Evolutionary conservation across 2,329 filamentous ascomycete genomes (phyloP), one percentile per base, ranked within the genome.

Genomic region (Trichoderma sp.): DNA sequence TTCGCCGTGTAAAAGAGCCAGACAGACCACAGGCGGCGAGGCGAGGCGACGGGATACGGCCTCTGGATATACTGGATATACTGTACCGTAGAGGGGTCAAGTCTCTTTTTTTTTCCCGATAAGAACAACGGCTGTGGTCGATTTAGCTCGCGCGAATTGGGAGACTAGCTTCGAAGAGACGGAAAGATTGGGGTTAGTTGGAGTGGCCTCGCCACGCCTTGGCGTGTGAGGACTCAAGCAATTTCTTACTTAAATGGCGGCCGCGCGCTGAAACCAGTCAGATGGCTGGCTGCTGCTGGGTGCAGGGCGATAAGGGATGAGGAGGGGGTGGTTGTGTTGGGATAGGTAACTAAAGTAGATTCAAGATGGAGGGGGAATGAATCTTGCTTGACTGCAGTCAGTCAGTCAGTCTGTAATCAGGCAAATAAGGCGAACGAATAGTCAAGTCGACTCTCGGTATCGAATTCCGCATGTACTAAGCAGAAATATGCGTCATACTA

Each of bases 91-190:
- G 75, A 76, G 75, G 75, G 75, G 75, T 24, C 38, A 41, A 41
- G 38, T 65, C 60, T 65, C 21, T 66, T 71, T 64, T 65, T 69
- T 64, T 63, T 60, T 18, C 66, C 75, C 68, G 75, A 76, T 76
- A 76, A 76, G 75, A 68, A 63, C 53, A 14, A 31, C 71, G 53
- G 63, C 63, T 66, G 53, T 74, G 45, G 75, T 76, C 63, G 75
- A 74, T 74, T 75, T 76, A 72, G 63, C 69, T 74, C 50, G 69
- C 62, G 63, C 53, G 69, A 53, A 60, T 74, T 68, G 29, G 69
- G 35, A 24, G 60, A n/a, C 69, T 72, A 72, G 60, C 31, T 64
- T 53, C 35, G 12, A 29, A 63, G 18, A 38, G 33, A 29, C n/a
- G 27, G 33, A 38, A 64, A 45, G 35, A 50, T 50, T 64, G 29